Evolutionary conservation across 331 rosid genomes (phyloP).

Genomic region (Malus hybrid): DNA sequence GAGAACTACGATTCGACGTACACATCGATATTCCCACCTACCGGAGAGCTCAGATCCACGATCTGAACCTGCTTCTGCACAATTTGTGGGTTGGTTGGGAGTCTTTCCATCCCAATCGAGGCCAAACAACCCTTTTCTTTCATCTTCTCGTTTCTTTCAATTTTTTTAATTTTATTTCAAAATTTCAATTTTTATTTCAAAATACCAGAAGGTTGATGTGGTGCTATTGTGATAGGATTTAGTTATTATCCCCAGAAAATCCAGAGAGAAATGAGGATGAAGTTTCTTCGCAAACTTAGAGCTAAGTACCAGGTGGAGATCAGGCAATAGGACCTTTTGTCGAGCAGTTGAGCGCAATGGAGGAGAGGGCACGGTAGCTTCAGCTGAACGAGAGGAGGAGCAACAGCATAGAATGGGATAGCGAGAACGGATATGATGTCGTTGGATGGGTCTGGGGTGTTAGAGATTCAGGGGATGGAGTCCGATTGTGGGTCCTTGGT

Average conservation of each 20-base stretch:
- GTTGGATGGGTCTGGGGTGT: slow-evolving; percentile 13
- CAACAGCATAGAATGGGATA: background rate
- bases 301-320: slow-evolving; percentile 55
- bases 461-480: slow-evolving; percentile 1
- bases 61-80: slow-evolving; percentile 37
- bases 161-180: background rate
- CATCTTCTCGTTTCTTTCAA: background rate
- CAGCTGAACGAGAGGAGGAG: background rate
- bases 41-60: slow-evolving; percentile 16
- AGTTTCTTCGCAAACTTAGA: slow-evolving; percentile 51
- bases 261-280: slow-evolving; percentile 56
- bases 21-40: slow-evolving; percentile 17
- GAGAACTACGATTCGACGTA: slow-evolving; percentile 88
- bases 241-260: slow-evolving; percentile 3
- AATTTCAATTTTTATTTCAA: no score
- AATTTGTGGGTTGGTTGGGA: slow-evolving; percentile 40
- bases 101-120: slow-evolving; percentile 13
- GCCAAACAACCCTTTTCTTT: slow-evolving; percentile 22
- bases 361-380: slow-evolving; percentile 31
- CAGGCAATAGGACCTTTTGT: slow-evolving; percentile 62
- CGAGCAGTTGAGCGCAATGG: slow-evolving; percentile 51
- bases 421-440: slow-evolving; percentile 15
- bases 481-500: slow-evolving; percentile 29
- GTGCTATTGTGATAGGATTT: no score
- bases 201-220: no score